Evolutionary conservation across 768 basidiomycete species (phyloP), one percentile per base, ranked within the genome.

Genomic region (Pulveroboletus sp.): DNA sequence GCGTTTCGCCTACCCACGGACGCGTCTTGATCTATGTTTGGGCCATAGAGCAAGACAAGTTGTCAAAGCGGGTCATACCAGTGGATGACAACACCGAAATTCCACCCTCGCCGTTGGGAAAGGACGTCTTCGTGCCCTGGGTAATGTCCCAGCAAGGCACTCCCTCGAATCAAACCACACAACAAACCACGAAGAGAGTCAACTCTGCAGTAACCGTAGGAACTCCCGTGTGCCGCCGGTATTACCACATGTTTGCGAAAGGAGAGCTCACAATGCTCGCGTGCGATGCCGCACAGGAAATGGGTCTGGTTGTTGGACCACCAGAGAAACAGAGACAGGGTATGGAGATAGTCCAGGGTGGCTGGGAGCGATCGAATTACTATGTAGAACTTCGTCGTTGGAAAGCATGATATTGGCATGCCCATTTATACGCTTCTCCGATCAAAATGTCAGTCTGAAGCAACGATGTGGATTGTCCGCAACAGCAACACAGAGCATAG

Each of bases 111-210:
- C 56, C 56, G 8, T 61, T 66, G 8, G 90, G 85, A 23, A 80
- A 80, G 59, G 93, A 97, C 64, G 91, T 94, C 2, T 84, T 93
- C 43, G 90, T 97, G 10, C 93, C 94, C 6, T 97, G 93, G 93
- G 84, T 90, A 1, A 63, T 84, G 44, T 70, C 79, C 3, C 73
- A 64, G 38, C 71, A 59, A 58, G 51, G 49, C 61, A 43, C 53
- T 33, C 48, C 54, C 32, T 13, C 63, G 20, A 51, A 50, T 48
- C 49, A 57, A 52, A 40, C 33, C 35, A 50, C 44, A 48, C 61
- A 43, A 38, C 41, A 40, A 13, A 31, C 14, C 33, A 14, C 21
- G 24, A 47, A 37, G 32, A 35, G 1, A 6, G 20, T 6, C 37
- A 36, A 43, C 13, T 34, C 42, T 19, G 47, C n/a, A 52, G 41